These are phyloP conservation scores for Lasiosphaeris hirsuta DNA, from an alignment of 495 filamentous ascomycete genomes.

Conservation along the genomic window DNA sequence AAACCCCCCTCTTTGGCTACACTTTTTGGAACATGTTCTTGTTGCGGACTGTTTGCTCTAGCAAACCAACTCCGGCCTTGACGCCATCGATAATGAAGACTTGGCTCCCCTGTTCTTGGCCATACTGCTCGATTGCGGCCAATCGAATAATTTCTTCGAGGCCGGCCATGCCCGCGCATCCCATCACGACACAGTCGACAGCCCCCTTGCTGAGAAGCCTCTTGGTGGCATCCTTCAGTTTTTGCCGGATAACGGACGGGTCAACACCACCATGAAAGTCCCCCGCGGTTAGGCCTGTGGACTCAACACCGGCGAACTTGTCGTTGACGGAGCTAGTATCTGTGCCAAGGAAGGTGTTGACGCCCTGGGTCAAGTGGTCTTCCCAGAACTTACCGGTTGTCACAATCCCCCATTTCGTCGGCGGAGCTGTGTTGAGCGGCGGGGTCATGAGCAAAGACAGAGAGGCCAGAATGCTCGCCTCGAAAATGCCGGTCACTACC, in stretches of 20 bases:
- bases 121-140: constrained; percentile 62
- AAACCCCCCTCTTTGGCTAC: constrained; percentile 4
- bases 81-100: constrained; percentile 84
- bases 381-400: constrained; percentile 86
- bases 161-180: constrained; percentile 91
- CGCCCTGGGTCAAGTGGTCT: constrained; percentile 59
- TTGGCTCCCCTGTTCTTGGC: constrained; percentile 52
- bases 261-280: constrained; percentile 71
- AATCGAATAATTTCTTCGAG: constrained; percentile 75
- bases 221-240: constrained; percentile 67
- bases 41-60: constrained; percentile 55
- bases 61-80: constrained; percentile 65
- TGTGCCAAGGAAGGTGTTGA: constrained; percentile 52
- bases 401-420: constrained; percentile 78
- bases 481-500: constrained; percentile 83
- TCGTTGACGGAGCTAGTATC: constrained; percentile 18
- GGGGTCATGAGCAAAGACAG: constrained; percentile 40
- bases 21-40: constrained; percentile 32
- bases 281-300: constrained; percentile 75
- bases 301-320: constrained; percentile 74
- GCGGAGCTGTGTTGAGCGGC: constrained; percentile 12
- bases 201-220: constrained; percentile 54
- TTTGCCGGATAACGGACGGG: constrained; percentile 57
- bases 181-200: constrained; percentile 67
- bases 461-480: constrained; percentile 65